Evolutionary conservation across 1,139 yeast genomes (phyloP), one percentile per base, ranked within the genome.

Genomic region (Trichomonascaceae sp.): DNA sequence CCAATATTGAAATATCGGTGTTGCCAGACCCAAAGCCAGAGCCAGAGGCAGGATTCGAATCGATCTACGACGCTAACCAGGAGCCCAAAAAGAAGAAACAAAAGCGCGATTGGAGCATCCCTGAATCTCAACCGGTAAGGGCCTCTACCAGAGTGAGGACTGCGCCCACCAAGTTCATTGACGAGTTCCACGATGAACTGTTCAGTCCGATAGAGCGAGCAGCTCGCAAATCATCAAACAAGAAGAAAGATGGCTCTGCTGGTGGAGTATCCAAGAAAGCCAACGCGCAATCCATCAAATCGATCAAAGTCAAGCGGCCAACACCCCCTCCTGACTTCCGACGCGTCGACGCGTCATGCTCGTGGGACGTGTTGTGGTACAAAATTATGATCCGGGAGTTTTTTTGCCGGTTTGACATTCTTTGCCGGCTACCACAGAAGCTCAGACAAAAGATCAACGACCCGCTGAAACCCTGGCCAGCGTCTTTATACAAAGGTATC

Each of bases 391-490:
- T 50, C 14, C 45, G 55, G 1, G 55, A 50, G 34, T 48, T 49
- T 35, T 36, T 46, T 16, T 34, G 49, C 16, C 38, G 53, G 16
- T 50, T 57, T 38, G 62, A 59, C 38, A 48, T 50, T 36, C 47
- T 54, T 20, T 54, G 58, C 33, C 45, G 54, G 16, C 41, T 58
- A 27, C 57, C 62, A 3, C 40, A 52, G 13, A 47, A 61, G 33
- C 56, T 56, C 35, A 44, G 51, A 3, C 41, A 49, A 4, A 38
- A 48, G 2, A 41, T 60, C 27, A 57, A 59, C 38, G 63, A 60
- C 37, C 59, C 60, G 13, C 43, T 52, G 8, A 42, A 42, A 16
- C 51, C 49, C 8, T 60, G 65, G 64, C 48, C 48, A 35, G 60
- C 51, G 36, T 50, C 49, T 33, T 44, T 59, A 30, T 54, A 46